Base-by-base conservation (phyloP, 1,284 basidiomycete genomes). In the Marasmius fiardii region DNA sequence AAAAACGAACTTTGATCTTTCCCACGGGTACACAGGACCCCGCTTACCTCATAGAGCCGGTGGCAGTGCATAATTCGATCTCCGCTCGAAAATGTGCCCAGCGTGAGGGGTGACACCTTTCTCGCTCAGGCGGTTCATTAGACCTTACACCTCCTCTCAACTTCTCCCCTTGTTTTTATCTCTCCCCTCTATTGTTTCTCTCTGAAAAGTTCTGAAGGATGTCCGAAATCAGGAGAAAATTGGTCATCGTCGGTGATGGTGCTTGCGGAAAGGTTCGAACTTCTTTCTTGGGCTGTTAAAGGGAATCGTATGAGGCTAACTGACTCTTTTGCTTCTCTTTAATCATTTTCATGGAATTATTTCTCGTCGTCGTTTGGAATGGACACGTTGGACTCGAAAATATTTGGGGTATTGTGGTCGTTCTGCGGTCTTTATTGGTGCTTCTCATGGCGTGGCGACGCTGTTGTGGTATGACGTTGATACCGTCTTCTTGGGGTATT, bases 191-290 rank as follows among this genome's bases (percentile, higher is more conserved):
- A 44, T 11, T 21, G 20, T n/a, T 44, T 5, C 20, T 23, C 43
- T n/a, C n/a, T n/a, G n/a, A 24, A 21, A 12, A 44, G n/a, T n/a
- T n/a, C n/a, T n/a, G n/a, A n/a, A 31, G 28, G n/a, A 58, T 58
- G 57, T 58, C 83, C 67, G 84, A 87, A 76, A 86, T 88, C 70
- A 79, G 85, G 73, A 85, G 86, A 69, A 90, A 90, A 71, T 83
- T 90, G 61, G 88, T 90, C 68, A 88, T 90, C 70, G 88, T 90
- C 60, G 88, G 88, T 62, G 88, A 90, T 73, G 88, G 88, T 79
- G 88, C 88, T 71, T 92, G 90, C 63, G 89, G 90, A 73, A 91
- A 91, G 83, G 85, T 85, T 41, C 49, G 65, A 63, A 18, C 41
- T 50, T 39, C 34, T 45, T 51, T 55, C 7, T 6, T 4, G 5